Evolutionary conservation across 495 filamentous ascomycete genomes (phyloP).

Genomic region (Lichina pygmaea): DNA sequence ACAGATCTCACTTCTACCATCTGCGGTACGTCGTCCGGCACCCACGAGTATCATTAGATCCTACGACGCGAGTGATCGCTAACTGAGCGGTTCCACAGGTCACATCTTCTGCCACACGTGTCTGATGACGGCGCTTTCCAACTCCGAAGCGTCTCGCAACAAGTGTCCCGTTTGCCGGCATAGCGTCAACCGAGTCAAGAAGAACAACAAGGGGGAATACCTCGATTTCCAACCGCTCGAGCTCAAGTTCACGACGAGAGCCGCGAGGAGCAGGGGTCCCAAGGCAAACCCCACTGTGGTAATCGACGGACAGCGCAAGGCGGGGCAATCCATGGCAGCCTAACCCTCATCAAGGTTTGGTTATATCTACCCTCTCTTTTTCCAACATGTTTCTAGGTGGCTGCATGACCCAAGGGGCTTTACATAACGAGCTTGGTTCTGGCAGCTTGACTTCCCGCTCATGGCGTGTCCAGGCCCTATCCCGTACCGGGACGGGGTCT

Average conservation of each 20-base stretch:
- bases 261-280: neutral
- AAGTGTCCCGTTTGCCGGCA: conserved; percentile 3
- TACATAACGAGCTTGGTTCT: no score
- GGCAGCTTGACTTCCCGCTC: no score
- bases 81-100: neutral
- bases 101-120: conserved; percentile 3
- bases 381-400: no score
- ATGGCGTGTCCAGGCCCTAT: no score
- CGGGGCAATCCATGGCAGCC: no score
- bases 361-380: no score
- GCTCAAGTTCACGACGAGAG: conserved; percentile 1
- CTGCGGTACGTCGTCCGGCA: conserved; percentile 1
- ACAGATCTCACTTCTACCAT: conserved; percentile 2
- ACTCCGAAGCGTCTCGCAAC: neutral
- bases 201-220: neutral
- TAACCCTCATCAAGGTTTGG: no score
- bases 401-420: no score
- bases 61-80: neutral
- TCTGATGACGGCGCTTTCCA: conserved; percentile 2
- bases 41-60: neutral
- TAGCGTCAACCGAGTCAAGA: neutral
- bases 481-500: no score
- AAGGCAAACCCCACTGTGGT: no score
- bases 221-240: neutral
- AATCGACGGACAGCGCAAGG: no score